Base-by-base conservation (phyloP, 2,329 filamentous ascomycete genomes). In the Colletotrichum camelliae region DNA sequence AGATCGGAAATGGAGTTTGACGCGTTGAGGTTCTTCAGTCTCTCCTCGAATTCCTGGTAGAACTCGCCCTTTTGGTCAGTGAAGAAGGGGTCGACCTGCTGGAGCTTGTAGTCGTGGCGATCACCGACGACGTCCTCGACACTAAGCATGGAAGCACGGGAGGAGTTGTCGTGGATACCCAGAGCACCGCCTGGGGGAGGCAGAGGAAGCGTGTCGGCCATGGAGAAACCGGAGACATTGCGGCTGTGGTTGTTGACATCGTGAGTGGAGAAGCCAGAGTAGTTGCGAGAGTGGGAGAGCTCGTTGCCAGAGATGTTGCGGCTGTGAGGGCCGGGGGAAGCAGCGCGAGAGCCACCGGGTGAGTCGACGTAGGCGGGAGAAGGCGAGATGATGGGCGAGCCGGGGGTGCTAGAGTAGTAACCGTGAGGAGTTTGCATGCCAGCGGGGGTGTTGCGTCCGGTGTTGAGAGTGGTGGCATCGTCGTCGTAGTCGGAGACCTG, bases 71-170 rank as follows among this genome's bases (percentile, higher is more conserved):
- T 91, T 60, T 89, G 88, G 80, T 94, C 92, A 7, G 90, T 93
- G 84, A 94, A 94, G 84, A 91, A 92, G 5, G 92, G 92, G 77
- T 92, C 91, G 1, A 94, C 90, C 72, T 93, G 91, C 80, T 94
- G 92, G 15, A 93, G 87, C 76, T 90, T 89, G 80, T 89, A 92
- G 79, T 92, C 89, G 68, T 89, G 89, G 80, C 92, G 91, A 75
- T 91, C 90, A 21, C 91, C 90, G 21, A 93, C 87, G 31, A 93
- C 88, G 3, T 87, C 87, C 72, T 91, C 86, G 2, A 92, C 85
- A 37, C 89, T 91, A 27, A 93, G 85, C 7, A 85, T 84, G 2
- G 88, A 90, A 31, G 84, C 82, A 70, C 83, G 60, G n/a, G 74
- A 76, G 1, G 74, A 75, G 62, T 76, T 74, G 72, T 76, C 71